phyloP scores from a whole-genome alignment of 495 filamentous ascomycete species.

The Amniculicola lignicola region DNA sequence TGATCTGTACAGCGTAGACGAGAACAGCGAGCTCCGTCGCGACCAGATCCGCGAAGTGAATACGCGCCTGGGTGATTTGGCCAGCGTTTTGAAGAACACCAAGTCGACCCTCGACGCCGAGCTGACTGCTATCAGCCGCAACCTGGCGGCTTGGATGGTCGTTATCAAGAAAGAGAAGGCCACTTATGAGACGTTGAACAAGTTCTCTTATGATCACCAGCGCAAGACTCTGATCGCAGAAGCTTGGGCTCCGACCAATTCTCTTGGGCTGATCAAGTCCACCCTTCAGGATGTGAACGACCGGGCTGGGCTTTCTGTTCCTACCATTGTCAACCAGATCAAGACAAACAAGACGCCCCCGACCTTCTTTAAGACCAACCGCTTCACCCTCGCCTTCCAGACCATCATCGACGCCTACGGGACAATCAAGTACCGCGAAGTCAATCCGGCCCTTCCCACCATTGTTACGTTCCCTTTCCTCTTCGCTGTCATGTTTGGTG shows the following conservation, averaged over 20 bases:
- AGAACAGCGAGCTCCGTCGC: constrained; percentile 87
- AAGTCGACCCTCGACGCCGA: constrained; percentile 92
- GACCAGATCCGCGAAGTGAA: constrained; percentile 98
- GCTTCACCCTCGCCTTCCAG: constrained; percentile 96
- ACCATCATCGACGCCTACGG: constrained; percentile 99
- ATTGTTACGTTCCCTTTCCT: constrained; percentile 97
- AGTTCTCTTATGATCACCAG: constrained; percentile 92
- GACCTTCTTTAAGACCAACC: constrained; percentile 94
- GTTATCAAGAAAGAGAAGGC: constrained; percentile 97
- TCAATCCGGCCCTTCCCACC: constrained; percentile 91
- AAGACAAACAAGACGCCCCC: constrained; percentile 93
- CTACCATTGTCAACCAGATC: constrained; percentile 97
- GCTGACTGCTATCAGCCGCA: constrained; percentile 85
- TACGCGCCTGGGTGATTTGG: constrained; percentile 81
- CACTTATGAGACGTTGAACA: constrained; percentile 93
- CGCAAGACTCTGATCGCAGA: constrained; percentile 96
- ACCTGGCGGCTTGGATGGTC: constrained; percentile 91
- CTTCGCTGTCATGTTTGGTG: constrained; percentile 99
- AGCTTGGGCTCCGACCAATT: constrained; percentile 93
- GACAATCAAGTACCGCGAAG: constrained; percentile 92
- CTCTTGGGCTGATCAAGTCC: constrained; percentile 86
- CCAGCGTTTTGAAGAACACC: constrained; percentile 90
- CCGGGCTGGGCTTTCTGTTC: constrained; percentile 86
- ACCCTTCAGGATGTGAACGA: constrained; percentile 96
- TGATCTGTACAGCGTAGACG: constrained; percentile 92